Evolutionary conservation across 2,329 filamentous ascomycete species (phyloP).

Genomic region (Fusarium sp.): DNA sequence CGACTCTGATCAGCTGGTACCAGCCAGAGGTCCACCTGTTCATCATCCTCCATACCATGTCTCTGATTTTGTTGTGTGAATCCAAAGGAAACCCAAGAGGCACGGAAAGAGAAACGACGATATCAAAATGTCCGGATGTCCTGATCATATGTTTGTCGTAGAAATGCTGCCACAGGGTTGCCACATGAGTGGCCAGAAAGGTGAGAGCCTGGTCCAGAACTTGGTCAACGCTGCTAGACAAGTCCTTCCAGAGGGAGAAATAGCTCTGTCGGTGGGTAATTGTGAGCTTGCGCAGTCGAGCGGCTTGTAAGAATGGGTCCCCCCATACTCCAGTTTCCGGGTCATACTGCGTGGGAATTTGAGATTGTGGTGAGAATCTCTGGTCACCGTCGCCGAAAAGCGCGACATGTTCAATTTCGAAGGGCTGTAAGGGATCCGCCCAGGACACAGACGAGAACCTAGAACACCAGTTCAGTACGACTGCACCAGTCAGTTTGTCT

Average conservation of each 20-base stretch:
- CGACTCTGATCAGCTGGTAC: background rate
- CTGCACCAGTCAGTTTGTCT: background rate
- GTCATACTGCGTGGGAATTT: background rate
- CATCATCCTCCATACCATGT: background rate
- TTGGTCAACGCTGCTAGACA: background rate
- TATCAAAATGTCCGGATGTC: background rate
- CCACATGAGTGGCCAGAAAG: background rate
- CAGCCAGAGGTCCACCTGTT: background rate
- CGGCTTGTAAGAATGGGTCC: background rate
- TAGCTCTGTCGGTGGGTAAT: background rate
- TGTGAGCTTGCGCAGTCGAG: background rate
- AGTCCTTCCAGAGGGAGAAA: background rate
- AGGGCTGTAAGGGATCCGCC: background rate
- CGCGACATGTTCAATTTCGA: background rate
- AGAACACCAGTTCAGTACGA: background rate
- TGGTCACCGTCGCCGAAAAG: background rate
- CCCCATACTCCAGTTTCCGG: background rate
- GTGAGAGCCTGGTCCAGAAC: background rate
- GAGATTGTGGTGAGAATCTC: background rate
- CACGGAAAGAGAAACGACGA: background rate
- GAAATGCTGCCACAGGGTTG: background rate
- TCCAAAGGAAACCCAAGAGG: background rate
- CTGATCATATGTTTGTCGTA: background rate
- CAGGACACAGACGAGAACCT: background rate
- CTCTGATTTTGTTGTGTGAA: background rate